Conservation (phyloP, 2,329 filamentous ascomycete genomes). For the Diplodia sapinea region DNA sequence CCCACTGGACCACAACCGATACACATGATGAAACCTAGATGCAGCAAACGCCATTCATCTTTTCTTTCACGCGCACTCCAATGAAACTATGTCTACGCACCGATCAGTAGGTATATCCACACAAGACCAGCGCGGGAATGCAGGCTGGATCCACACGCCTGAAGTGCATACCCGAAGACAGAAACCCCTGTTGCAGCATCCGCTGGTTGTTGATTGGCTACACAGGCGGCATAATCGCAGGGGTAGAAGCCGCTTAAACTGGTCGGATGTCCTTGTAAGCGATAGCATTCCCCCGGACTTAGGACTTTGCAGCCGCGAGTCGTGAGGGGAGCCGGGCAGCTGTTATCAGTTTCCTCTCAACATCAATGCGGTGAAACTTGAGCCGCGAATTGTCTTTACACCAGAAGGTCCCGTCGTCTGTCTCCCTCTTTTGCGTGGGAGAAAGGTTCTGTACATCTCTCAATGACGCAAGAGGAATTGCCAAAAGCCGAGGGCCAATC, state of each 20-base stretch:
- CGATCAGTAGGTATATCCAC: neutral
- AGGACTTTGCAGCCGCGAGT: slow-evolving; percentile 16
- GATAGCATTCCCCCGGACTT: slow-evolving; percentile 4
- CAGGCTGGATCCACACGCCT: no score
- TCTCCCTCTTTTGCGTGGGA: neutral
- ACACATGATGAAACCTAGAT: no score
- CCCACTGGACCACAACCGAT: no score
- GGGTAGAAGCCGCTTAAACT: neutral
- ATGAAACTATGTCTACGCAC: no score
- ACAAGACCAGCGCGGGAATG: neutral
- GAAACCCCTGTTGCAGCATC: neutral
- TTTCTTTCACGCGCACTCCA: no score
- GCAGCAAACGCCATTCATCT: no score
- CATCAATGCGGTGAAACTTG: neutral
- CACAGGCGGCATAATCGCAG: neutral
- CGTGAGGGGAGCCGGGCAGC: slow-evolving; percentile 19
- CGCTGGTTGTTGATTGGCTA: slow-evolving; percentile 4
- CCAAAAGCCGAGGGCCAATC: neutral
- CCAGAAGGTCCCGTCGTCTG: neutral
- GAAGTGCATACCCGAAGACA: neutral
- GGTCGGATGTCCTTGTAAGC: neutral
- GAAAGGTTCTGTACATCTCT: no score
- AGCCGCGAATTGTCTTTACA: neutral
- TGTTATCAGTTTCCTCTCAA: slow-evolving; percentile 2
- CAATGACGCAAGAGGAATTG: slow-evolving; percentile 11